Base-by-base conservation (phyloP, 139 green algal genomes). In the Chlamydomonas sp. region DNA sequence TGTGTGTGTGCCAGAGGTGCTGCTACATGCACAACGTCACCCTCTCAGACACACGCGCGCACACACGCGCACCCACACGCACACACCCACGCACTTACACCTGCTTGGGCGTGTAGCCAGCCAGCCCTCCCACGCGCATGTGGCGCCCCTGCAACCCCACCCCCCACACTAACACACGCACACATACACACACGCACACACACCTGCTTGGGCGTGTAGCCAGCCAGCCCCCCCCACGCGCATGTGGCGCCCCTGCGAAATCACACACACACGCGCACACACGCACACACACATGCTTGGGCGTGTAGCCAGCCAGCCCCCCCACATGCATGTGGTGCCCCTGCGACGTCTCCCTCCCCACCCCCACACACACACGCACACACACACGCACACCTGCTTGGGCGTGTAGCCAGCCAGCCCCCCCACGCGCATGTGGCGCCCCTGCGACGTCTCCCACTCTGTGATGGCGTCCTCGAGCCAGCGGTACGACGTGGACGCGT, bases 391-490 rank as follows among this genome's bases (percentile, higher is more conserved):
- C n/a, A n/a, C n/a, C n/a, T n/a, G n/a, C n/a, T n/a, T n/a, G n/a
- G n/a, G n/a, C n/a, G n/a, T n/a, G n/a, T n/a, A n/a, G n/a, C n/a
- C n/a, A n/a, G n/a, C n/a, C n/a, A n/a, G n/a, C n/a, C n/a, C n/a
- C n/a, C n/a, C n/a, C n/a, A n/a, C n/a, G n/a, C n/a, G n/a, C n/a
- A n/a, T n/a, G n/a, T n/a, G n/a, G n/a, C n/a, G n/a, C n/a, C n/a
- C n/a, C n/a, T n/a, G n/a, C n/a, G n/a, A n/a, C n/a, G n/a, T n/a
- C 76, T 82, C 67, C 77, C 81, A 86, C 60, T 86, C 81, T 22
- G 81, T 83, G 64, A 86, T 81, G 47, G 81, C 81, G 36, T 86
- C 77, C 70, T 86, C 81, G 43, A 86, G 73, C 81, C 81, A 86
- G 8, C 75, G 58, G 60, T 75, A 74, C 36, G 38, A 65, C 57